These are phyloP conservation scores for Dictyostelium firmibasis DNA, from an alignment of 78 protist genomes.

Conservation along the genomic window DNA sequence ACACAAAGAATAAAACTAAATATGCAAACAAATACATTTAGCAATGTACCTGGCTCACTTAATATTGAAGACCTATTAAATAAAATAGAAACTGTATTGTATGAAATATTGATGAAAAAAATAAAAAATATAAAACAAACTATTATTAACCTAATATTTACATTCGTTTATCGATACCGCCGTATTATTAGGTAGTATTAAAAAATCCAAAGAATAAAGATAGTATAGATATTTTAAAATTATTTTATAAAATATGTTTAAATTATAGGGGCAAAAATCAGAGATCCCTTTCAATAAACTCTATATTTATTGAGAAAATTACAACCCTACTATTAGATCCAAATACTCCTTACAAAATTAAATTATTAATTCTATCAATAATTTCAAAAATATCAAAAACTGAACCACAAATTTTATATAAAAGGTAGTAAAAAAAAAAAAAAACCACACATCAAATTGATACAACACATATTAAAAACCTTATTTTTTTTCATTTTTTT, in stretches of 20 bases:
- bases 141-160: neutral
- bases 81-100: conserved; percentile 1
- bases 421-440: conserved; percentile 8
- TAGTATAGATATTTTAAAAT: conserved; percentile 17
- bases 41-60: neutral
- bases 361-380: conserved; percentile 32
- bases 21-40: neutral
- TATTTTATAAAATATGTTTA: conserved; percentile 22
- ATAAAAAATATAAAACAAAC: neutral
- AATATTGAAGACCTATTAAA: neutral
- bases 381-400: conserved; percentile 46
- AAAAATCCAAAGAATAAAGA: conserved; percentile 59
- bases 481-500: neutral
- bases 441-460: too few species aligned
- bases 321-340: conserved; percentile 38
- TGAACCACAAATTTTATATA: conserved; percentile 61
- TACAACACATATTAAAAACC: neutral
- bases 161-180: too few species aligned
- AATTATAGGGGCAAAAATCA: conserved; percentile 2
- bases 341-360: conserved; percentile 53
- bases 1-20: neutral
- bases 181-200: conserved; percentile 9
- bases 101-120: neutral
- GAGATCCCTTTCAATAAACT: conserved; percentile 11
- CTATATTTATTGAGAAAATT: conserved; percentile 41